Evolutionary conservation across 2,329 filamentous ascomycete species (phyloP), one percentile per base, ranked within the genome.

Genomic region (Fusarium sp.): DNA sequence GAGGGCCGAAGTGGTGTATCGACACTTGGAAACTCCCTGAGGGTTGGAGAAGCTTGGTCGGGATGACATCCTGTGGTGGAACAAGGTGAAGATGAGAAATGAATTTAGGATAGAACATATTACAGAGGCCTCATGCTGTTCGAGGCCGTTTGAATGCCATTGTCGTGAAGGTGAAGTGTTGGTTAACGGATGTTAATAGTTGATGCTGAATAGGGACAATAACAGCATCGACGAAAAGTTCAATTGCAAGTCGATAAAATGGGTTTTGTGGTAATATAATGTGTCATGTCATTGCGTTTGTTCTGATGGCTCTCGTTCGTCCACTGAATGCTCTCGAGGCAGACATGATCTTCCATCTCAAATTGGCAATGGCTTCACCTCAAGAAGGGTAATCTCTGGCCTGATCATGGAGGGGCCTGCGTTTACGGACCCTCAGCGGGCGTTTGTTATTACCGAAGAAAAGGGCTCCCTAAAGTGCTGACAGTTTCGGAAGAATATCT

Each of bases 351-450:
- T 25, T 25, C 22, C 2, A 2, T 5, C 42, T 3, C 14, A 18
- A 47, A 25, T 25, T 25, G 42, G 22, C 8, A 4, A 47, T 47
- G 6, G 11, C 14, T 16, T 47, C 42, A 25, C 14, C 4, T 25
- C 8, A 8, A 4, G 13, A 13, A 22, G 42, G 14, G 7, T 3
- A 10, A 2, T 3, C 22, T 47, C 22, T 25, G 4, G 8, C 14
- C 4, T 25, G 1, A 25, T 1, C 8, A 47, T 16, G 2, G 7
- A 25, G 14, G 14, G 2, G 14, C 22, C 42, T 25, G 2, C 13
- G 11, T 7, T 16, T 25, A 8, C 20, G 16, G 20, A 14, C 0
- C 20, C 13, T 25, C 4, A 25, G 7, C 16, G 0, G 8, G 1
- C 13, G 14, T 18, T 47, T 47, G 22, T 2, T 18, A 25, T 25